Evolutionary conservation across 2,329 filamentous ascomycete genomes (phyloP), one percentile per base, ranked within the genome.

Genomic region (Grosmannia huntii): DNA sequence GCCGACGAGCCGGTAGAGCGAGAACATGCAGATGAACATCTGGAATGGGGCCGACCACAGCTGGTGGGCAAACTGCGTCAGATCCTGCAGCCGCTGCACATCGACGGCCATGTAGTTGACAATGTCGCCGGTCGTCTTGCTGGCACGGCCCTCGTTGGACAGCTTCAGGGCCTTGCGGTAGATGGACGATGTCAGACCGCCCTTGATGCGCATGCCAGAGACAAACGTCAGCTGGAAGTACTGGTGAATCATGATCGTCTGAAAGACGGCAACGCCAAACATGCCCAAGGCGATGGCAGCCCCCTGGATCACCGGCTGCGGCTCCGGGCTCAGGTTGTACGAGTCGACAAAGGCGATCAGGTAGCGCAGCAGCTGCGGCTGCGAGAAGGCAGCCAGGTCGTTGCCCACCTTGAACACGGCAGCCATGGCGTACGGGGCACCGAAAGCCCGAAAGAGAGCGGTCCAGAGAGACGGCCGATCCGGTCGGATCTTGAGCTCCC

Each of bases 91-190:
- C 63, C 95, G 86, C 72, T 99, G 94, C 16, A 92, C 92, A 69
- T 99, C 94, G 11, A 99, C 92, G 52, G 95, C 94, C 92, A 99
- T 99, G 73, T 96, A 94, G 69, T 99, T 99, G 69, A 99, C 94
- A 67, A 99, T 97, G 67, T 99, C 95, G 59, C 94, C 94, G 0
- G 94, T 99, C 0, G 89, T 89, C 73, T 97, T 96, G 51, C 84
- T 74, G 2, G 90, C 81, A 57, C 92, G 83, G 10, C 94, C 94
- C 72, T 99, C 94, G 66, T 95, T 97, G 5, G 92, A 97, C 21
- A 99, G 77, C 62, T 83, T 86, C 62, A 97, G 78, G 0, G 91
- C 87, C 73, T 99, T 99, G 60, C 85, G 82, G 71, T 99, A 99
- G 63, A 99, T 97, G 59, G 90, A 83, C 1, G 92, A 87, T 7